Evolutionary conservation across 129 eudicot species (phyloP), one percentile per base, ranked within the genome.

Genomic region (Tanacetum coccineum): DNA sequence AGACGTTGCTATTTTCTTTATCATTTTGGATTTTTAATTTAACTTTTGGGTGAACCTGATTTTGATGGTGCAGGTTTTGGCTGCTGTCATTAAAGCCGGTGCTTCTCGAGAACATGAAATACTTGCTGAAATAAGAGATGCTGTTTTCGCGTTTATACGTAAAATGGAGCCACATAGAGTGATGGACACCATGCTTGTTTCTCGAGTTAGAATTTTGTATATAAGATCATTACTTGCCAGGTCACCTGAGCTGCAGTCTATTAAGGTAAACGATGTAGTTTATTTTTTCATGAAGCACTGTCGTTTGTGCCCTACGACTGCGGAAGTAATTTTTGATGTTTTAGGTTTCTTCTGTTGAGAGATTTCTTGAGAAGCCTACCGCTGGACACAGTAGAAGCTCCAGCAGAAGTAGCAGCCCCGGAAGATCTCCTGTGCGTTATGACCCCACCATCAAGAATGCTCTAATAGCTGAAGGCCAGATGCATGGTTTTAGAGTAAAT

Each of bases 101-200:
- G 99, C 99, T 71, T 93, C 99, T 47, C 91, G 99, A 76, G 99
- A 93, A 78, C 99, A 93, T 77, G 99, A 93, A 67, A 93, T 93
- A 76, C 95, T 93, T 67, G 96, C 99, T 65, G 99, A 93, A 87
- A 93, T 93, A 65, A 80, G 99, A 77, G 99, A 93, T 74, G 92
- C 96, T 53, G 99, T 89, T 73, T 89, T 93, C 74, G 64, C 90
- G 40, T 93, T 93, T 68, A 89, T 93, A 45, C 92, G 95, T 45
- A 89, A 93, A 77, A 93, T 93, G 95, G 96, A 93, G 80, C 96
- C 99, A 14, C 88, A 71, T 76, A 84, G 99, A 81, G 99, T 93
- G 75, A 93, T 93, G 99, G 99, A 93, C 75, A 93, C 96, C 66
- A 90, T 93, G 99, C 99, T 93, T 68, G 92, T 89, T 72, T 93